Evolutionary conservation across 148 eudicot genomes (phyloP).

Genomic region (Fallopia convolvulus): DNA sequence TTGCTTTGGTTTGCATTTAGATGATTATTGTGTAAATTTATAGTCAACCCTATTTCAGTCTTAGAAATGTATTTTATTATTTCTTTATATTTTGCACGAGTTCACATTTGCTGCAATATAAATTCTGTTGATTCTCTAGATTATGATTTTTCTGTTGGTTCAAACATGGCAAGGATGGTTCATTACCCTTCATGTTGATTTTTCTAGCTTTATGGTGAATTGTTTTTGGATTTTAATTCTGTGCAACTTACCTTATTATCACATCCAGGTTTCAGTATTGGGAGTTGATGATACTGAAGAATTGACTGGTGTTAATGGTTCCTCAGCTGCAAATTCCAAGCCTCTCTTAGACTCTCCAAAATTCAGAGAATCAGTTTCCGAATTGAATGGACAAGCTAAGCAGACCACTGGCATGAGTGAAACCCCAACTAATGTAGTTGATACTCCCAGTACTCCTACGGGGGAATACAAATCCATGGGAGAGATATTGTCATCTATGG

Average conservation of each 20-base stretch:
- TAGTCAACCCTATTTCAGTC: not conserved
- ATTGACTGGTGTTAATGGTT: conserved; percentile 34
- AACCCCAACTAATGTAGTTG: conserved; percentile 27
- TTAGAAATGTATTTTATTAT: not conserved
- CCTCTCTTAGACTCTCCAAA: conserved; percentile 33
- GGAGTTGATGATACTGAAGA: conserved; percentile 72
- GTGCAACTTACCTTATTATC: conserved; percentile 3
- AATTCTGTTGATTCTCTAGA: not conserved
- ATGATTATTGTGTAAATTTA: not conserved
- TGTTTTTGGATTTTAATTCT: not conserved
- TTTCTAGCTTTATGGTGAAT: not conserved
- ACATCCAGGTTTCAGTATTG: conserved; percentile 36
- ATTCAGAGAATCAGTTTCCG: conserved; percentile 32
- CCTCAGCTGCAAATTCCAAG: conserved; percentile 40
- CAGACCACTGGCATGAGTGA: conserved; percentile 26
- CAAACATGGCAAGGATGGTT: not conserved
- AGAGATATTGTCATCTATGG: conserved; percentile 73
- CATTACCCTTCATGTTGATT: not conserved
- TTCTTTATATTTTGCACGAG: not conserved
- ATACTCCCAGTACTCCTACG: conserved; percentile 26
- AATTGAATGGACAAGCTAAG: conserved; percentile 35
- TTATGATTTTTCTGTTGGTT: not conserved
- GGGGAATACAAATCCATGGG: conserved; percentile 68
- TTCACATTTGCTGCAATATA: not conserved
- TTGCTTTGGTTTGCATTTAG: not conserved